Evolutionary conservation across 768 basidiomycete genomes (phyloP), one percentile per base, ranked within the genome.

Genomic region (Amanita thiersii): DNA sequence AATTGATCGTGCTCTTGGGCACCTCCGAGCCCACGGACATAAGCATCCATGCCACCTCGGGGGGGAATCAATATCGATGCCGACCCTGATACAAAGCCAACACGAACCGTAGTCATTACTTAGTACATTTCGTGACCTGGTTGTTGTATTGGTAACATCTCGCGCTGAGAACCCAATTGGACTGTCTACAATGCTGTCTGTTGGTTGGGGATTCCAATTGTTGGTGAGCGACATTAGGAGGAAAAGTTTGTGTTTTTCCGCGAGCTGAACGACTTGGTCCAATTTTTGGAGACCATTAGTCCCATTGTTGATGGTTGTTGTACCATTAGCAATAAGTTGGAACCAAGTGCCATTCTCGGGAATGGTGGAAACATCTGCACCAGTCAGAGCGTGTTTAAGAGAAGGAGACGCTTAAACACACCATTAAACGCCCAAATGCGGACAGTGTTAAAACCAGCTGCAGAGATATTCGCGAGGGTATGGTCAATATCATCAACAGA

Each of bases 401-500:
- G 9, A 23, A 41, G 28, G 11, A 40, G 43, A 19, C 18, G 23
- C 25, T 25, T 33, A 19, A 37, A 21, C 54, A 26, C 29, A 72
- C 80, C 82, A 58, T 84, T 83, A 57, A 84, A 85, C 12, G 71
- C 83, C 83, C 83, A 86, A 3, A 75, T 64, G 30, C 81, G 68
- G 20, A 84, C 72, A 15, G 79, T 79, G 28, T 62, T 75, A 48
- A 79, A 67, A 5, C 75, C 77, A 9, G 63, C 55, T 2, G 68
- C 65, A 9, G 73, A 69, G 41, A 86, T 80, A 46, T 73, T 75
- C 2, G 64, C 66, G 25, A 86, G 55, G 2, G 79, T 77, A 36
- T 62, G 51, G 53, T 71, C 64, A 33, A 86, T 76, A 50, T 86
- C 82, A 32, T 65, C 45, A 19, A 67, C 69, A 8, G 54, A 55